Percentiles rank a stretch among this genome's conserved stretches.
Evolutionary conservation across 345 rosid genomes (phyloP).

Genomic region (Crucihimalaya himalaica): DNA sequence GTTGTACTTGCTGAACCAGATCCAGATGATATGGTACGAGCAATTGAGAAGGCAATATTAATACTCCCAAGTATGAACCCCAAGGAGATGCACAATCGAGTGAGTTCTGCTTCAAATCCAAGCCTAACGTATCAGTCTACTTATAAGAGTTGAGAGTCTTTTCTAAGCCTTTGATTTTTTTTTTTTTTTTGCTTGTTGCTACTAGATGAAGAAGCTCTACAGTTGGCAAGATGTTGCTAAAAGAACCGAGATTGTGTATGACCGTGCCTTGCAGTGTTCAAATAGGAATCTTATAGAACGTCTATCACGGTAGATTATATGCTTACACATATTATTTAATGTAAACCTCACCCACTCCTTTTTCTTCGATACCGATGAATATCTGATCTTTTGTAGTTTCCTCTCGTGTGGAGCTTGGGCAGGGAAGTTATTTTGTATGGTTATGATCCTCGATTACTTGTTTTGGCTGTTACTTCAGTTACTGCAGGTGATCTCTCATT

Average conservation of each 20-base stretch:
- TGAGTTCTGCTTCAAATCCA: slow-evolving; percentile 38
- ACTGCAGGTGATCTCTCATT: slow-evolving; percentile 53
- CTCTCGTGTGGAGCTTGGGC: slow-evolving; percentile 96
- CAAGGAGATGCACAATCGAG: slow-evolving; percentile 82
- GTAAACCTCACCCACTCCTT: neutral
- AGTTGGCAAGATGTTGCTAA: slow-evolving; percentile 96
- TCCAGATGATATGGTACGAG: slow-evolving; percentile 88
- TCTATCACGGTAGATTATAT: slow-evolving; percentile 57
- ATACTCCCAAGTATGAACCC: slow-evolving; percentile 86
- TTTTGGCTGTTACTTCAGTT: slow-evolving; percentile 66
- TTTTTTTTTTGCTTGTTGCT: neutral
- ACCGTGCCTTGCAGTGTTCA: slow-evolving; percentile 71
- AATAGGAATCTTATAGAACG: slow-evolving; percentile 62
- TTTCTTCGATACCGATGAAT: neutral
- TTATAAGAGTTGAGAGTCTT: neutral
- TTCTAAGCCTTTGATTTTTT: neutral
- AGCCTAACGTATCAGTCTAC: neutral
- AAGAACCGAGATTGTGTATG: slow-evolving; percentile 89
- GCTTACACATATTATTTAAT: slow-evolving; percentile 3
- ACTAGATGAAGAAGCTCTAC: slow-evolving; percentile 72
- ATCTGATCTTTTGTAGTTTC: slow-evolving; percentile 48
- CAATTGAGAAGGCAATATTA: slow-evolving; percentile 73
- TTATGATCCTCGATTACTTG: slow-evolving; percentile 84
- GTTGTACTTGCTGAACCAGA: slow-evolving; percentile 94
- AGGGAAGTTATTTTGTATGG: slow-evolving; percentile 88